Evolutionary conservation across 2,329 filamentous ascomycete species (phyloP).

Genomic region (Penicillium hordei): DNA sequence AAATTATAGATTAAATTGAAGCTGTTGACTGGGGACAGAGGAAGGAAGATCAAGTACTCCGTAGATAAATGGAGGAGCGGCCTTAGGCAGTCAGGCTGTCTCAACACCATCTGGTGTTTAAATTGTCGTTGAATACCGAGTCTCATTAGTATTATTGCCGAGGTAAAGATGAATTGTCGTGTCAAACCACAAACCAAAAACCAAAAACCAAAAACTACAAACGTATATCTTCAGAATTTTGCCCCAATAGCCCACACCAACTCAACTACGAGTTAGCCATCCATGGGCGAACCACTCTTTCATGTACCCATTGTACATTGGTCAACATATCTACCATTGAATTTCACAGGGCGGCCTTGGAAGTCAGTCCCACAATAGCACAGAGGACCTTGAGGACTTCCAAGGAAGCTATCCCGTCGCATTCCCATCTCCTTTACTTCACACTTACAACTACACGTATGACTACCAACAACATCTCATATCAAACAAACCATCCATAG

Average conservation of each 20-base stretch:
- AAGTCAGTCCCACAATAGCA: not conserved
- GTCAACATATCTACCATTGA: not conserved
- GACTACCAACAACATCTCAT: not conserved
- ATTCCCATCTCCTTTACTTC: not conserved
- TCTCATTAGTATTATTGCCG: not conserved
- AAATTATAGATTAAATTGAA: not conserved
- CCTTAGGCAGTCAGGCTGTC: not conserved
- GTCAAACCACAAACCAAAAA: not conserved
- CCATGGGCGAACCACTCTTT: not conserved
- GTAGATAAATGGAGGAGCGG: no score
- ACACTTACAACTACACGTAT: not conserved
- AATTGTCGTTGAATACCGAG: not conserved
- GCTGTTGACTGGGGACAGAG: not conserved
- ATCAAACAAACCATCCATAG: conserved; percentile 1
- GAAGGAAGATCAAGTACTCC: not conserved
- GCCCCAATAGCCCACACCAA: not conserved
- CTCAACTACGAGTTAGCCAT: not conserved
- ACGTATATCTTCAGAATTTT: not conserved
- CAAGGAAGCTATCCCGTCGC: not conserved
- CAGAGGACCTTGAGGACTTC: conserved; percentile 7
- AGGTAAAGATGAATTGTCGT: not conserved
- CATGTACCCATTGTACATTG: not conserved
- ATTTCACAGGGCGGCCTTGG: not conserved
- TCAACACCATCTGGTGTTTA: not conserved
- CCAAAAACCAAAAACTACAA: not conserved